Percentiles rank a stretch among this genome's conserved stretches.
Conservation (phyloP, 2,329 filamentous ascomycete species). For the Neopestalotiopsis rosae region DNA sequence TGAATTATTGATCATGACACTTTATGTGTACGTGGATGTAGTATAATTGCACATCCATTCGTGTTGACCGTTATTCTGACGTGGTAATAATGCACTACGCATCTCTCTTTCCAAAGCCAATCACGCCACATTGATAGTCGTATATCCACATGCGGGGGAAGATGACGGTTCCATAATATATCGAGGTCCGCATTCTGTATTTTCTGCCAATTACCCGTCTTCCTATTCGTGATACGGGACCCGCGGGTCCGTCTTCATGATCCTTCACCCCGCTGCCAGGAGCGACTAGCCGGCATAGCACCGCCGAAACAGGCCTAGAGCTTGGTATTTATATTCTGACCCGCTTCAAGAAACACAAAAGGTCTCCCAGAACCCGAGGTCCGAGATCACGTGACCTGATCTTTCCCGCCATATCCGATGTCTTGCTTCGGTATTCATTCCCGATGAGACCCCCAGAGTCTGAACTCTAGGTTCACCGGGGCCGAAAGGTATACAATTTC, state of each 20-base stretch:
- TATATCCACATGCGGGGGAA: too few relatives aligned
- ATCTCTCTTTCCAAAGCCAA: too few relatives aligned
- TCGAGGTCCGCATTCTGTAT: background rate
- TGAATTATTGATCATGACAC: too few relatives aligned
- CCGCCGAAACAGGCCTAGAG: background rate
- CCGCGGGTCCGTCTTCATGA: background rate
- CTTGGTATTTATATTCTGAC: background rate
- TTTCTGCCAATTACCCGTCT: background rate
- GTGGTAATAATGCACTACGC: too few relatives aligned
- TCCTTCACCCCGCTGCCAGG: background rate
- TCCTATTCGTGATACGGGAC: background rate
- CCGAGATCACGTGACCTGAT: conserved; percentile 10
- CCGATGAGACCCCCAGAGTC: background rate
- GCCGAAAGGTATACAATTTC: background rate
- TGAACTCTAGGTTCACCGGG: background rate
- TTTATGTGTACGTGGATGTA: too few relatives aligned
- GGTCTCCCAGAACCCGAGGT: background rate
- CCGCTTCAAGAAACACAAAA: background rate
- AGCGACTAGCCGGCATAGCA: background rate
- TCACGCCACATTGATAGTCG: too few relatives aligned
- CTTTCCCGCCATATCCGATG: background rate
- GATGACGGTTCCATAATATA: too few relatives aligned
- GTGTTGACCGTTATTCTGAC: too few relatives aligned
- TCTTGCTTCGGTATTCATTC: background rate
- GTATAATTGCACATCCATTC: too few relatives aligned